Percentiles rank a stretch among this genome's conserved stretches.
phyloP scores from a whole-genome alignment of 2,329 filamentous ascomycete species.

The Fusarium miscanthi region DNA sequence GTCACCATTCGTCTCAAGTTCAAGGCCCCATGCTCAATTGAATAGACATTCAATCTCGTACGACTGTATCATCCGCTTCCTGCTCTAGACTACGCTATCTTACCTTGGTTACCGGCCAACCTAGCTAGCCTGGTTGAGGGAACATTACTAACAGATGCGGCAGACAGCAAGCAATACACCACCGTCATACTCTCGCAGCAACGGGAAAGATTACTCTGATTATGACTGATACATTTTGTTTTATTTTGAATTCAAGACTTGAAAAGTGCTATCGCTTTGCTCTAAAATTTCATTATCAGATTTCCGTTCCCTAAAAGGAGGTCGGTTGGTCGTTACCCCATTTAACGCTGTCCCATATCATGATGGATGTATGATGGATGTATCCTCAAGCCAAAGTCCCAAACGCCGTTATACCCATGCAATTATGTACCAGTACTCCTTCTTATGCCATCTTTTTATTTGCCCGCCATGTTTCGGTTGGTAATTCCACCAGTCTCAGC shows the following conservation, averaged over 20 bases:
- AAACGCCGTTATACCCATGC: slow-evolving; percentile 12
- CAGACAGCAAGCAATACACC: neutral
- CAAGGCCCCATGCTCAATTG: neutral
- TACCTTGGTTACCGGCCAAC: neutral
- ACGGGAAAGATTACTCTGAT: neutral
- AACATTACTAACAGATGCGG: neutral
- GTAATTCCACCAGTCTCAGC: neutral
- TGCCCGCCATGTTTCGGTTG: neutral
- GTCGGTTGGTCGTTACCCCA: neutral
- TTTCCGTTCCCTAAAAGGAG: neutral
- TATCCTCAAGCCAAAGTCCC: neutral
- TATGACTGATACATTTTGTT: neutral
- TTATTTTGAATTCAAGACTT: neutral
- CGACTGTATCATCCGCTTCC: neutral
- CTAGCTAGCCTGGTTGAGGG: neutral
- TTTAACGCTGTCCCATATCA: slow-evolving; percentile 14
- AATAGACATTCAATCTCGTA: neutral
- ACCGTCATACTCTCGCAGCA: neutral
- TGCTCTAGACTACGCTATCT: neutral
- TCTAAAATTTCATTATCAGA: neutral
- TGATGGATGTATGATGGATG: neutral
- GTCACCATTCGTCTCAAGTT: neutral
- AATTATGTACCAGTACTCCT: slow-evolving; percentile 28
- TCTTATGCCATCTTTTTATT: slow-evolving; percentile 13
- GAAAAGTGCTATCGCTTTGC: neutral